Conservation (phyloP, 176 grass and related monocot genomes). For the Lolium perenne region DNA sequence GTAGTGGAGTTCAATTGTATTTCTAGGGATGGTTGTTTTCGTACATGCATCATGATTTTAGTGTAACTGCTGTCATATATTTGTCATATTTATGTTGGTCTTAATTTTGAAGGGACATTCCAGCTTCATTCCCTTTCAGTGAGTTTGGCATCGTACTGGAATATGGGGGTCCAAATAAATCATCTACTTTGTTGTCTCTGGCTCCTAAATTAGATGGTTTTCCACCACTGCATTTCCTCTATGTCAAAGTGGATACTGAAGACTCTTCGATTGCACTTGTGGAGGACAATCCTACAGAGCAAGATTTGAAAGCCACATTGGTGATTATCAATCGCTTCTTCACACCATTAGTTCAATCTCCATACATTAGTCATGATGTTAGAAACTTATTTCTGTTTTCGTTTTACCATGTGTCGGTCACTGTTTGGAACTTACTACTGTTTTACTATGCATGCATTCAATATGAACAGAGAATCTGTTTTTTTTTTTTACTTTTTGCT, state of each 20-base stretch:
- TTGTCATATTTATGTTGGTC: slow-evolving; percentile 33
- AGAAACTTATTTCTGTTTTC: slow-evolving; percentile 22
- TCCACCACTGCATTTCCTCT: slow-evolving; percentile 75
- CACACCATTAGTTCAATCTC: slow-evolving; percentile 18
- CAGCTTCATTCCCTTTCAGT: slow-evolving; percentile 66
- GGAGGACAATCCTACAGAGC: slow-evolving; percentile 51
- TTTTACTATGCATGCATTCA: slow-evolving; percentile 4
- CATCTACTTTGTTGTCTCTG: slow-evolving; percentile 65
- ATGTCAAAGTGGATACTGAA: slow-evolving; percentile 57
- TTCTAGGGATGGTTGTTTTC: not conserved
- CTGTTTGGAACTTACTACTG: slow-evolving; percentile 16
- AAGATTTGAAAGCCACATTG: slow-evolving; percentile 51
- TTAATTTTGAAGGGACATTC: slow-evolving; percentile 61
- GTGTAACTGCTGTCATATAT: not conserved
- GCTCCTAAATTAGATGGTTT: slow-evolving; percentile 63
- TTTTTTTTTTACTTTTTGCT: slow-evolving; percentile 23
- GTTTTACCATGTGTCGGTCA: slow-evolving; percentile 28
- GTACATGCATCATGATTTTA: slow-evolving; percentile 26
- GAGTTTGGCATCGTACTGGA: slow-evolving; percentile 73
- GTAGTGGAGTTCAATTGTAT: slow-evolving; percentile 8
- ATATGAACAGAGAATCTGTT: not conserved
- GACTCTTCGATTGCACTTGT: slow-evolving; percentile 48
- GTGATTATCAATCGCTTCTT: slow-evolving; percentile 48
- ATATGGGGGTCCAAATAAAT: slow-evolving; percentile 72
- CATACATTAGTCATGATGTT: slow-evolving; percentile 25